Evolutionary conservation across 2,329 filamentous ascomycete genomes (phyloP), one percentile per base, ranked within the genome.

Genomic region (Sarocladium strictum): DNA sequence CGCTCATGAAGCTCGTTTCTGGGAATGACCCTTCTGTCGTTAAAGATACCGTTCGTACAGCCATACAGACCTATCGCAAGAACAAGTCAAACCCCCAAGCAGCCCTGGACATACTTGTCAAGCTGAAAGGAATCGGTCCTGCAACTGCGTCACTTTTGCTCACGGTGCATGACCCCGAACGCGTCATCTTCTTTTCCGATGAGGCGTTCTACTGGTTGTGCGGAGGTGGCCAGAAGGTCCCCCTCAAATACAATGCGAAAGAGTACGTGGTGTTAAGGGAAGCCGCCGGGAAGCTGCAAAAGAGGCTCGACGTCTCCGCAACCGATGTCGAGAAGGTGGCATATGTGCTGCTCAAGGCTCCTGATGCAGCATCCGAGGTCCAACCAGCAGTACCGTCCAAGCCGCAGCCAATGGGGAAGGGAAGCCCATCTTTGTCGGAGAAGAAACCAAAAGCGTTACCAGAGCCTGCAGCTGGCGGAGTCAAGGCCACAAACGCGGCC

Each of bases 71-170:
- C 26, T 81, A 83, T 61, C 66, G 67, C 54, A 51, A 33, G 32
- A 64, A 71, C 29, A 58, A 67, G 4, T 54, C 69, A 2, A 66
- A 69, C 15, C 74, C 79, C 2, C 64, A 70, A 2, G 65, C 70
- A 7, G 76, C 82, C 3, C 64, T 89, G 6, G 74, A 75, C 2
- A 68, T 70, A 1, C 72, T 92, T 11, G 76, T 75, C 1, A 75
- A 75, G 54, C 72, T 94, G n/a, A 85, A 77, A 58, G 89, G 89
- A 32, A 82, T 95, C 58, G 89, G 89, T 0, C 88, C 89, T 1
- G 89, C 89, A 7, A 93, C 89, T 1, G 89, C 87, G 0, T 89
- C 87, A 1, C 78, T 94, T 29, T 70, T 93, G 1, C 76, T 94
- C 2, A 80, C 85, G 3, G 80, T 87, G 3, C 79, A 84, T 59